phyloP scores from a whole-genome alignment of 306 rosid genomes.

The Clitoria ternatea region DNA sequence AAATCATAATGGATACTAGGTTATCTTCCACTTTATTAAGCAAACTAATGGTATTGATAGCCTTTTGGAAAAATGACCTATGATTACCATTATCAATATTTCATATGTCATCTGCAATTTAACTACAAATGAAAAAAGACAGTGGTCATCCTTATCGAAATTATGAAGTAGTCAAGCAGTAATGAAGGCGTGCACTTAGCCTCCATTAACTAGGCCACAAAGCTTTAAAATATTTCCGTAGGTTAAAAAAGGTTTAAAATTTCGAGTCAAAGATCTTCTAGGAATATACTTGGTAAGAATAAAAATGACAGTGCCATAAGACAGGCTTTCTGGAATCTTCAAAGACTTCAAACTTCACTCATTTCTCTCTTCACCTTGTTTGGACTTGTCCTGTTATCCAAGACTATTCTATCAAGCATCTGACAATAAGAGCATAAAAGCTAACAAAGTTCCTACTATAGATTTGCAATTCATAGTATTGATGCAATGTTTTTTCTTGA shows the following conservation, averaged over 20 bases:
- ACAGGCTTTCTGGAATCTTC: neutral
- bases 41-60: slow-evolving; percentile 31
- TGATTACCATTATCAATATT: slow-evolving; percentile 23
- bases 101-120: slow-evolving; percentile 12
- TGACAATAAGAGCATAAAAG: neutral
- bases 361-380: neutral
- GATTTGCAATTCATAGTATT: neutral
- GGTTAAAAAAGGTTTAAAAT: neutral
- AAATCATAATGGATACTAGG: slow-evolving; percentile 29
- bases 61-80: slow-evolving; percentile 24
- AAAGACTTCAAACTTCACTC: neutral
- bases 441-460: neutral
- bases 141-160: slow-evolving; percentile 22
- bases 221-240: neutral
- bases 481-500: neutral
- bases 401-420: neutral
- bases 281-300: slow-evolving; percentile 7
- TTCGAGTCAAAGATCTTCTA: neutral
- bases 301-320: neutral
- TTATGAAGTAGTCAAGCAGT: slow-evolving; percentile 5
- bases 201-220: neutral
- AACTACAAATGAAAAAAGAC: slow-evolving; percentile 4
- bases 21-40: slow-evolving; percentile 36
- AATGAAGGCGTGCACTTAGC: neutral
- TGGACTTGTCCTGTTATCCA: neutral